Percentiles rank a stretch among this genome's conserved stretches.
phyloP scores from a whole-genome alignment of 768 basidiomycete genomes.

The Mycena floridula region DNA sequence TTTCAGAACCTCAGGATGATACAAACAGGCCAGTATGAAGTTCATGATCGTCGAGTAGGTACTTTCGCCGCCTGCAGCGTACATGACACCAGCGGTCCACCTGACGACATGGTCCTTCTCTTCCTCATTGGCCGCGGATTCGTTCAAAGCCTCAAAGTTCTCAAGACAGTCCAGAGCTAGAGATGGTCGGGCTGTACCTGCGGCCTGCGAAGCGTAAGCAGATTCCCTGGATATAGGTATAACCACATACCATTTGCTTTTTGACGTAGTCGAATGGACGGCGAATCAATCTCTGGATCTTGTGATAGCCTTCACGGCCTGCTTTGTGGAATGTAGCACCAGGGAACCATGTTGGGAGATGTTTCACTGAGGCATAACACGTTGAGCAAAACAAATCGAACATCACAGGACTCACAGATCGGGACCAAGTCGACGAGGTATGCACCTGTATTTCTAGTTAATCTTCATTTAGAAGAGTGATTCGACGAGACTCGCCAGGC shows the following conservation, averaged over 20 bases:
- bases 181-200: not conserved
- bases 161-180: not conserved
- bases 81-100: not conserved
- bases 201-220: too few relatives aligned
- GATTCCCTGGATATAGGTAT: too few relatives aligned
- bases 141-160: not conserved
- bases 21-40: conserved; percentile 16
- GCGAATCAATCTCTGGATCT: not conserved
- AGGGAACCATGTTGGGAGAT: not conserved
- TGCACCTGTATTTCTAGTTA: not conserved
- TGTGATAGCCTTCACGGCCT: not conserved
- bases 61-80: not conserved
- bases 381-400: not conserved
- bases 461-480: not conserved
- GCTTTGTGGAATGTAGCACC: not conserved
- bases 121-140: not conserved
- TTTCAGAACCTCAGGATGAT: conserved; percentile 13
- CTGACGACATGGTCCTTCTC: not conserved
- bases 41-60: not conserved
- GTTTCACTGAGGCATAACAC: not conserved
- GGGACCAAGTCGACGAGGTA: not conserved
- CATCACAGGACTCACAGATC: not conserved
- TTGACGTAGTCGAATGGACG: not conserved
- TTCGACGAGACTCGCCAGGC: not conserved
- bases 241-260: not conserved